Base-by-base conservation (phyloP, 2,329 filamentous ascomycete genomes). In the Cercospora sp. region DNA sequence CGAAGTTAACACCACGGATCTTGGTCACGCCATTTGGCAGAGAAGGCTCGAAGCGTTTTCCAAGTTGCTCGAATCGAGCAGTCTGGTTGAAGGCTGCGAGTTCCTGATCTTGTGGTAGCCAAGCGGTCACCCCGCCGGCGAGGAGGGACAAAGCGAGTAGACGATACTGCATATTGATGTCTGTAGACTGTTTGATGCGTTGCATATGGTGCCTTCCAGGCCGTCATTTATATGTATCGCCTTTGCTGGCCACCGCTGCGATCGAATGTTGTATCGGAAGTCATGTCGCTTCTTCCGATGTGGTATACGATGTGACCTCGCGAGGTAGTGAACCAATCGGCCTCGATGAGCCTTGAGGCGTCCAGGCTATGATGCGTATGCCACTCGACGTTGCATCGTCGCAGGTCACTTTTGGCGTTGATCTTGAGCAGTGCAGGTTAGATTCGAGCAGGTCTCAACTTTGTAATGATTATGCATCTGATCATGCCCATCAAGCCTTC, bases 1-100 rank as follows among this genome's bases (percentile, higher is more conserved):
- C 66, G 20, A 67, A 64, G 42, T 67, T 67, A 12, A 67, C 66
- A 28, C 66, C 66, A 3, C 66, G 66, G 9, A 67, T 64, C 45
- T 67, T 67, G 33, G 61, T 61, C 13, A 64, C 60, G 23, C 66
- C 66, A 28, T 18, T 30, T n/a, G 66, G 66, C 3, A 67, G 45
- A 60, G 61, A 60, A 5, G 66, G 66, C 23, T 60, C 55, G 26
- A 64, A 67, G 20, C 65, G 60, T 9, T 57, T 58, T 8, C 60
- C 59, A 36, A 67, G 58, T 16, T 67, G 53, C 33, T 63, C 65
- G 23, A 67, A 59, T 5, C 65, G 30, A 8, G 65, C 65, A 9
- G 60, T 67, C 31, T 51, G 60, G 16, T 67, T 67, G 60, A 67
- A 67, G 2, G 65, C 65, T 13, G 30, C 65, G 12, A 67, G 65